Percentiles rank a stretch among this genome's conserved stretches.
Evolutionary conservation across 164 flowering plant species (phyloP).

Genomic region (Dillenia suffruticosa): DNA sequence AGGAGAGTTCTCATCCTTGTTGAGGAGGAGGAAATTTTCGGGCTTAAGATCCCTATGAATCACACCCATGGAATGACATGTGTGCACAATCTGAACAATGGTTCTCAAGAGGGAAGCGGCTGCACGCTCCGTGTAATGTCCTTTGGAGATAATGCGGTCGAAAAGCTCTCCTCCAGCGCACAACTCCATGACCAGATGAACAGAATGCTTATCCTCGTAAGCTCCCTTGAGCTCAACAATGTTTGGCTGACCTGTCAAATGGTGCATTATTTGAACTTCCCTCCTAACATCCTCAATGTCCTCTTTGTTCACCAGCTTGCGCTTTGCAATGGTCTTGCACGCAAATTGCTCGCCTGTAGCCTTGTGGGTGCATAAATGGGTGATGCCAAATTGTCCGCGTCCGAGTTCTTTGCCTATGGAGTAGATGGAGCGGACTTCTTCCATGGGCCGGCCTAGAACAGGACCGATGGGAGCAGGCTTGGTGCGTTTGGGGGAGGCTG

Average conservation of each 20-base stretch:
- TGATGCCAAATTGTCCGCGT: conserved; percentile 78
- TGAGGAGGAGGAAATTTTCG: conserved; percentile 63
- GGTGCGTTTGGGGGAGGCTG: conserved; percentile 23
- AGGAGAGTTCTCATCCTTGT: conserved; percentile 55
- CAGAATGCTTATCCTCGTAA: conserved; percentile 67
- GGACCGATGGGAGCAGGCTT: conserved; percentile 42
- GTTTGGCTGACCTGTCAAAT: conserved; percentile 64
- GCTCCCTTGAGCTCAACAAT: conserved; percentile 79
- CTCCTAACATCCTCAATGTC: conserved; percentile 70
- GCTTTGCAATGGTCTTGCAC: conserved; percentile 73
- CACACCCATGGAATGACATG: conserved; percentile 73
- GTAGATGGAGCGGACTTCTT: conserved; percentile 47
- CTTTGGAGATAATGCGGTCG: conserved; percentile 63
- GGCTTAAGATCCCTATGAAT: conserved; percentile 77
- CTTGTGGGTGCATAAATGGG: conserved; percentile 64
- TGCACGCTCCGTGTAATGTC: conserved; percentile 62
- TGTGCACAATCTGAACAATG: conserved; percentile 66
- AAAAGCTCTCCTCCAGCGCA: conserved; percentile 86
- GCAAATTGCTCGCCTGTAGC: conserved; percentile 66
- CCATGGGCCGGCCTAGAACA: conserved; percentile 80
- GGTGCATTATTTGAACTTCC: conserved; percentile 81
- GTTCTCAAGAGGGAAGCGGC: conserved; percentile 61
- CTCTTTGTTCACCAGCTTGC: conserved; percentile 57
- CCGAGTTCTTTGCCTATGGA: conserved; percentile 77
- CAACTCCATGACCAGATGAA: conserved; percentile 78